phyloP scores from a whole-genome alignment of 768 basidiomycete species.

The Antrodiella citrinella region DNA sequence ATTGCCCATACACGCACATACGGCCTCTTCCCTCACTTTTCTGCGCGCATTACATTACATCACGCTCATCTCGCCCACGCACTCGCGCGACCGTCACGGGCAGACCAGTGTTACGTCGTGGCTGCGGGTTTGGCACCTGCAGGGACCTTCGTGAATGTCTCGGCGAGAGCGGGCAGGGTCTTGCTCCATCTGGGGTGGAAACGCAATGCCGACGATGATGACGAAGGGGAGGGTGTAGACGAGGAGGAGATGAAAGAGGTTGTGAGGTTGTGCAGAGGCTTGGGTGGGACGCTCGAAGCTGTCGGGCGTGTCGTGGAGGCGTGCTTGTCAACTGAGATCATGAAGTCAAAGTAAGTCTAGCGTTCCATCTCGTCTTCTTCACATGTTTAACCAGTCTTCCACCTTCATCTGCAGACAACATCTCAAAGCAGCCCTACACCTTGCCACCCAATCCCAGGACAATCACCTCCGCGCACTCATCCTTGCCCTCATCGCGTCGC shows the following conservation, averaged over 20 bases:
- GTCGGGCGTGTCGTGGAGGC: slow-evolving; percentile 50
- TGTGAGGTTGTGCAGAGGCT: slow-evolving; percentile 32
- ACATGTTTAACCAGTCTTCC: background rate
- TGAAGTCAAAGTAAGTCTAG: slow-evolving; percentile 50
- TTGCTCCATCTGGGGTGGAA: slow-evolving; percentile 38
- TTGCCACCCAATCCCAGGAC: slow-evolving; percentile 52
- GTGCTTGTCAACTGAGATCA: slow-evolving; percentile 40
- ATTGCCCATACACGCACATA: slow-evolving; percentile 58
- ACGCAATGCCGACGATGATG: slow-evolving; percentile 7
- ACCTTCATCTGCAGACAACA: slow-evolving; percentile 34
- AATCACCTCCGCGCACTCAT: slow-evolving; percentile 69
- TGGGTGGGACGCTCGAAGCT: slow-evolving; percentile 47
- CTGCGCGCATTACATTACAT: slow-evolving; percentile 56
- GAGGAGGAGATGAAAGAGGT: slow-evolving; percentile 27
- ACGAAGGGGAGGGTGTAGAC: slow-evolving; percentile 21
- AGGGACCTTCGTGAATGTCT: slow-evolving; percentile 33
- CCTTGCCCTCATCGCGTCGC: slow-evolving; percentile 57
- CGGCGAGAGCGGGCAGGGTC: slow-evolving; percentile 46
- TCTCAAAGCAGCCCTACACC: slow-evolving; percentile 49
- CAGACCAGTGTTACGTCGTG: slow-evolving; percentile 53
- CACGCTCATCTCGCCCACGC: slow-evolving; percentile 73
- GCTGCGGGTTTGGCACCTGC: slow-evolving; percentile 41
- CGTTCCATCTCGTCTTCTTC: background rate
- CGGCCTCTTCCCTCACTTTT: slow-evolving; percentile 46
- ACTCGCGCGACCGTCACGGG: slow-evolving; percentile 41